phyloP scores from a whole-genome alignment of 768 basidiomycete species.

The Boletus barrowsii region DNA sequence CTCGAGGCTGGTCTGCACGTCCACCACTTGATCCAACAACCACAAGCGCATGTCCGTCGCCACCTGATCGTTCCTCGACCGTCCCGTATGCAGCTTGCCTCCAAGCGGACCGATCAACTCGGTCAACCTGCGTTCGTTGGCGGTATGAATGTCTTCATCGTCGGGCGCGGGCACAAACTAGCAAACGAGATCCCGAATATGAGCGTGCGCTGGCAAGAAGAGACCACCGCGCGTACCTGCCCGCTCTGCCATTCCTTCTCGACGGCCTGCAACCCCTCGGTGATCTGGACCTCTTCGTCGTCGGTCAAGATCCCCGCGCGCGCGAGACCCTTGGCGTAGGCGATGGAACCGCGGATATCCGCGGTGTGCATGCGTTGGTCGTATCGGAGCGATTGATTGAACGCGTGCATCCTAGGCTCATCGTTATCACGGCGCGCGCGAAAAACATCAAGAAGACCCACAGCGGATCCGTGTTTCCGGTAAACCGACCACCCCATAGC shows the following conservation, averaged over 20 bases:
- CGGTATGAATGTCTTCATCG: slow-evolving; percentile 99
- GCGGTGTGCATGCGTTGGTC: slow-evolving; percentile 92
- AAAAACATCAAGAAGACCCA: not conserved
- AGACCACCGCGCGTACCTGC: slow-evolving; percentile 39
- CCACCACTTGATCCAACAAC: slow-evolving; percentile 76
- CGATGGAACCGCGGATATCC: slow-evolving; percentile 92
- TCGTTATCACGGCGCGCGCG: not conserved
- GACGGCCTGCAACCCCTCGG: slow-evolving; percentile 71
- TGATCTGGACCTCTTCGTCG: slow-evolving; percentile 71
- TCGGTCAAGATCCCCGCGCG: slow-evolving; percentile 77
- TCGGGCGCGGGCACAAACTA: slow-evolving; percentile 80
- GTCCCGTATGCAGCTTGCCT: slow-evolving; percentile 95
- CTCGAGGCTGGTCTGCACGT: slow-evolving; percentile 66
- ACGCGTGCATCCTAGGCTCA: slow-evolving; percentile 84
- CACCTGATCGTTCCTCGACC: slow-evolving; percentile 97
- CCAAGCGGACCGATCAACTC: slow-evolving; percentile 91
- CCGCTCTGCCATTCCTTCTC: slow-evolving; percentile 83
- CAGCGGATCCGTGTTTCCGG: slow-evolving; percentile 75
- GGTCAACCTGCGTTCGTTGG: slow-evolving; percentile 91
- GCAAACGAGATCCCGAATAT: not conserved
- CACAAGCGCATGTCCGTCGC: slow-evolving; percentile 98
- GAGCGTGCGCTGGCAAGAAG: not conserved
- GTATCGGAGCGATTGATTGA: slow-evolving; percentile 94
- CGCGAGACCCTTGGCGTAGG: slow-evolving; percentile 86
- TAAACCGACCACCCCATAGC: slow-evolving; percentile 87